These are phyloP conservation scores for Agaricus blazei DNA, from an alignment of 768 basidiomycete genomes.

Conservation along the genomic window DNA sequence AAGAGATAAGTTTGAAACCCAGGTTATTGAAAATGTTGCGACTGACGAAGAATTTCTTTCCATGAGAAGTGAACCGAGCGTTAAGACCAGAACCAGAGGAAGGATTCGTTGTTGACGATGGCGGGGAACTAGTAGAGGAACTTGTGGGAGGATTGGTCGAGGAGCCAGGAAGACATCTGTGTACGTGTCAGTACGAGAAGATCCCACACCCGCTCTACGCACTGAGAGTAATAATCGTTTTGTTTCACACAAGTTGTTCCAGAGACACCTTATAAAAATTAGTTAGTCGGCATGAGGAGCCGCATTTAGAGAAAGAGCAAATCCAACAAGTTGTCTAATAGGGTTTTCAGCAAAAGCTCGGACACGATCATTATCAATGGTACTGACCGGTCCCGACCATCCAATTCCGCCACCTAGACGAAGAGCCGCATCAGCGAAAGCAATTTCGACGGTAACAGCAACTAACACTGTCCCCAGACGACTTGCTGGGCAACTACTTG, in stretches of 20 bases:
- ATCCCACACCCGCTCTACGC: background rate
- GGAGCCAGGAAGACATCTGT: conserved; percentile 16
- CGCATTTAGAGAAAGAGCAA: no score
- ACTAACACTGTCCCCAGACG: conserved; percentile 33
- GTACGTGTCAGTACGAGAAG: background rate
- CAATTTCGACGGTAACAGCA: background rate
- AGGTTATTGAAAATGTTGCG: no score
- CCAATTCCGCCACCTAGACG: conserved; percentile 24
- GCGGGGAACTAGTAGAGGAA: background rate
- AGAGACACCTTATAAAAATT: conserved; percentile 21
- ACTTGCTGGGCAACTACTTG: conserved; percentile 18
- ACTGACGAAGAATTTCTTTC: conserved; percentile 26
- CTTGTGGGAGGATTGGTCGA: background rate
- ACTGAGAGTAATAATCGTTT: conserved; percentile 26
- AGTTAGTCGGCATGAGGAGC: background rate
- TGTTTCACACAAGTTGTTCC: conserved; percentile 24
- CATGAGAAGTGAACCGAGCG: conserved; percentile 20
- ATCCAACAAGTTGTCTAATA: conserved; percentile 20
- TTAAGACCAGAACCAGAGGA: conserved; percentile 16
- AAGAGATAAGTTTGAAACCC: background rate
- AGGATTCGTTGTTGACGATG: background rate
- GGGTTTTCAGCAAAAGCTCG: background rate
- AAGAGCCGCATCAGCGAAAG: background rate
- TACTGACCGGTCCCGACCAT: conserved; percentile 27
- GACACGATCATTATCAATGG: background rate